These are phyloP conservation scores for Dentipellis fragilis DNA, from an alignment of 768 basidiomycete genomes.

Conservation along the genomic window DNA sequence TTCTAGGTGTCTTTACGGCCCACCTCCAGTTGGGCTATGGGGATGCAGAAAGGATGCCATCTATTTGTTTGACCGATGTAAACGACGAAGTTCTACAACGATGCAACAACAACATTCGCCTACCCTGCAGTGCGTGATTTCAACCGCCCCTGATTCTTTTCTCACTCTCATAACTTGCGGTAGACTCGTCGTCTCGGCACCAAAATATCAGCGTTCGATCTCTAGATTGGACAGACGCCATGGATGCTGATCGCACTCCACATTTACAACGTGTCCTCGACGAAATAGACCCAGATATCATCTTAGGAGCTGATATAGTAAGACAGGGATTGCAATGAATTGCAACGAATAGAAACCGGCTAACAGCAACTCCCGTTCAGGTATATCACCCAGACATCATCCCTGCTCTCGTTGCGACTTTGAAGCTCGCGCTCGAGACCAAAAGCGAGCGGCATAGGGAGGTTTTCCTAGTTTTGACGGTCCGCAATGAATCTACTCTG, in stretches of 20 bases:
- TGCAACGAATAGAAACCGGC: background rate
- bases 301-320: conserved; percentile 65
- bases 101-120: conserved; percentile 47
- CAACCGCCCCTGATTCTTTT: background rate
- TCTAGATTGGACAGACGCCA: conserved; percentile 62
- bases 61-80: conserved; percentile 43
- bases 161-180: background rate
- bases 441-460: background rate
- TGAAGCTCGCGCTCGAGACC: conserved; percentile 6
- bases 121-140: conserved; percentile 62
- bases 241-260: conserved; percentile 20
- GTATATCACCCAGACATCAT: conserved; percentile 10
- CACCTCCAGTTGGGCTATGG: conserved; percentile 36
- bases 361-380: background rate
- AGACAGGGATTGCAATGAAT: background rate
- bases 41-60: background rate
- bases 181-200: conserved; percentile 49
- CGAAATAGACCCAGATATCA: conserved; percentile 39
- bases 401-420: conserved; percentile 9
- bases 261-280: conserved; percentile 25
- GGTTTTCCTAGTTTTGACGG: conserved; percentile 12
- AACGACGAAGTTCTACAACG: conserved; percentile 52
- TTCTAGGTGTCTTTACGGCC: conserved; percentile 55
- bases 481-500: conserved; percentile 8
- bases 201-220: conserved; percentile 30